Conservation (phyloP, 208 protist species). For the Leishmania tarentolae region DNA sequence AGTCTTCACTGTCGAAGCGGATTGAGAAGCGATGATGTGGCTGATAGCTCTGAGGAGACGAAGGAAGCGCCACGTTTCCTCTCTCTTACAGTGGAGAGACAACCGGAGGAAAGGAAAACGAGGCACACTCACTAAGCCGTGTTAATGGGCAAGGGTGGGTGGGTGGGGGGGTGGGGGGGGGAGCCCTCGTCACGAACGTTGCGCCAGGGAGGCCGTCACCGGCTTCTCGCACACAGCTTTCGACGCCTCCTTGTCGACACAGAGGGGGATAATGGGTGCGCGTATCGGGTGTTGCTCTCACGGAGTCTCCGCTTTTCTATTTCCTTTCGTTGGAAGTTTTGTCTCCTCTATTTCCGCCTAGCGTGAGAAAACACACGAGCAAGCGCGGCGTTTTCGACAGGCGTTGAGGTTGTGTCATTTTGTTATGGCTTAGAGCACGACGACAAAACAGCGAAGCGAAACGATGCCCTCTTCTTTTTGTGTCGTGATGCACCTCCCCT, state of each 20-base stretch:
- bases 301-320: not conserved
- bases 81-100: too few species aligned
- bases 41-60: not conserved
- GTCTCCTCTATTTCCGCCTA: not conserved
- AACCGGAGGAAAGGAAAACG: not conserved
- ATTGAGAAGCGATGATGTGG: slow-evolving; percentile 11
- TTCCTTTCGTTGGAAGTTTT: not conserved
- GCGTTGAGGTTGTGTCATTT: not conserved
- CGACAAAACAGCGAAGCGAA: not conserved
- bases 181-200: not conserved
- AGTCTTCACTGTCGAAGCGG: slow-evolving; percentile 14
- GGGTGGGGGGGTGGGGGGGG: too few species aligned
- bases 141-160: not conserved
- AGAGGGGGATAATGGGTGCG: not conserved
- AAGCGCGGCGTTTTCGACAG: not conserved
- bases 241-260: not conserved
- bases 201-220: not conserved
- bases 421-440: not conserved
- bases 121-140: not conserved
- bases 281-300: not conserved
- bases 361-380: not conserved
- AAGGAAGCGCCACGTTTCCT: too few species aligned
- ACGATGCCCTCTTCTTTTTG: not conserved
- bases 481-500: too few species aligned
- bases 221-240: not conserved